A percentile compares a stretch with the other conserved stretches of the same genome.
These are phyloP conservation scores for Ophiostoma angusticollis DNA, from an alignment of 2,329 filamentous ascomycete genomes.

Conservation along the genomic window DNA sequence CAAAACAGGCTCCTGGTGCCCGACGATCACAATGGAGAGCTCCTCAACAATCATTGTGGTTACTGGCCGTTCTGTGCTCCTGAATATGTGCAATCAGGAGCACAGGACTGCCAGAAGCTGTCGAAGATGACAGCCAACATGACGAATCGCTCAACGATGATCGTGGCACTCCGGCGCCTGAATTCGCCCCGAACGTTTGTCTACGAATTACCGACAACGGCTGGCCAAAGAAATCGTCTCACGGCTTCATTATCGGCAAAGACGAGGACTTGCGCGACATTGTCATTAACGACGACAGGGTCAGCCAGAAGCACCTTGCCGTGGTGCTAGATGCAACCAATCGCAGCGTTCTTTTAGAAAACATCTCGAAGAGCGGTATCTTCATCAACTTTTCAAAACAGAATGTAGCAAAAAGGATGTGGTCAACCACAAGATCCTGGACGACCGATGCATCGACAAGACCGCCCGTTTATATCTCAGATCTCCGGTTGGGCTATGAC, in stretches of 20 bases:
- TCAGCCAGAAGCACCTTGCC: constrained; percentile 3
- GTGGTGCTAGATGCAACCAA: too few species aligned
- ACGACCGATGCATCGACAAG: neutral
- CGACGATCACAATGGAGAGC: neutral
- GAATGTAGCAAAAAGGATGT: neutral
- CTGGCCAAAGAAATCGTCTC: neutral
- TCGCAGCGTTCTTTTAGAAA: too few species aligned
- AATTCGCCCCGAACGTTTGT: neutral
- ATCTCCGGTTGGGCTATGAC: constrained; percentile 2
- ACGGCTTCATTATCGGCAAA: constrained; percentile 6
- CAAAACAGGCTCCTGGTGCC: too few species aligned
- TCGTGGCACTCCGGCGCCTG: neutral
- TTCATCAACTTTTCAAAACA: constrained; percentile 1
- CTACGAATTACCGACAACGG: constrained; percentile 3
- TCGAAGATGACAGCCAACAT: neutral
- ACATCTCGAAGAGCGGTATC: neutral
- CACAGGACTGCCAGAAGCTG: neutral
- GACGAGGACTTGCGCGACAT: constrained; percentile 3
- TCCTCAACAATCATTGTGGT: neutral
- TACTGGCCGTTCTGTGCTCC: neutral
- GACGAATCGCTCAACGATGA: neutral
- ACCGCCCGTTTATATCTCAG: neutral
- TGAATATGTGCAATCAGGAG: neutral
- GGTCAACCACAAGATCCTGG: neutral
- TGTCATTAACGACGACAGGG: neutral